Conservation (phyloP, 1,284 basidiomycete species). For the Jaminaea rosea region DNA sequence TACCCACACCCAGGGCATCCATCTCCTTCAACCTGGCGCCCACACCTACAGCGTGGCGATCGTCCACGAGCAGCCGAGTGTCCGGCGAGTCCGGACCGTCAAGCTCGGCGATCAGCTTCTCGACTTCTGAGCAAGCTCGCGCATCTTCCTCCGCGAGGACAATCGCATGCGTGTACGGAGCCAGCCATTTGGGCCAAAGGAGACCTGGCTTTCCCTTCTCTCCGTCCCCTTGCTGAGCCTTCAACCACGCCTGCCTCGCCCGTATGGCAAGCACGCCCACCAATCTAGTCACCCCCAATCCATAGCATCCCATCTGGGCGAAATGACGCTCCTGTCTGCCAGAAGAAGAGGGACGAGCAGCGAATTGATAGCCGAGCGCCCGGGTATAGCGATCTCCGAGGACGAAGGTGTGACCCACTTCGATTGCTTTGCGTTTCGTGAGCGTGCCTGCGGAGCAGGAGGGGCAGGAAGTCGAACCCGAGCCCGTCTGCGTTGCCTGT, state of each 20-base stretch:
- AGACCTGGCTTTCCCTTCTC: slow-evolving; percentile 19
- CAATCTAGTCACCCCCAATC: slow-evolving; percentile 47
- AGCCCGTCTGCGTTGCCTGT: too few relatives aligned
- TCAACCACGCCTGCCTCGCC: neutral
- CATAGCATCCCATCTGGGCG: slow-evolving; percentile 48
- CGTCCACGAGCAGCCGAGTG: neutral
- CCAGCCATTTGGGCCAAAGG: slow-evolving; percentile 35
- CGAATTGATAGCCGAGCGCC: slow-evolving; percentile 31
- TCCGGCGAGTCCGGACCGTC: neutral
- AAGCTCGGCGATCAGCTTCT: neutral
- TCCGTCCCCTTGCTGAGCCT: neutral
- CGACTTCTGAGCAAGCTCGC: neutral
- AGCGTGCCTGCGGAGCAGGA: slow-evolving; percentile 14
- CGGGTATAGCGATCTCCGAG: slow-evolving; percentile 45
- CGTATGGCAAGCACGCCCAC: slow-evolving; percentile 42
- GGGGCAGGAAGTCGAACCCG: too few relatives aligned
- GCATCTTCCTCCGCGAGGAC: slow-evolving; percentile 8
- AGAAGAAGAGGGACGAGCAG: neutral
- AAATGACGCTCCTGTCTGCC: slow-evolving; percentile 11
- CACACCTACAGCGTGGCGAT: neutral
- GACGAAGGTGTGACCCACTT: slow-evolving; percentile 48
- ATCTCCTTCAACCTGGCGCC: neutral
- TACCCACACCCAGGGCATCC: neutral
- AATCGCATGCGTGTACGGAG: slow-evolving; percentile 31
- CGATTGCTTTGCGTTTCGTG: slow-evolving; percentile 34